Percentiles rank a stretch among this genome's conserved stretches.
Conservation (phyloP, 2,329 filamentous ascomycete genomes). For the Tetracladium maxilliforme region DNA sequence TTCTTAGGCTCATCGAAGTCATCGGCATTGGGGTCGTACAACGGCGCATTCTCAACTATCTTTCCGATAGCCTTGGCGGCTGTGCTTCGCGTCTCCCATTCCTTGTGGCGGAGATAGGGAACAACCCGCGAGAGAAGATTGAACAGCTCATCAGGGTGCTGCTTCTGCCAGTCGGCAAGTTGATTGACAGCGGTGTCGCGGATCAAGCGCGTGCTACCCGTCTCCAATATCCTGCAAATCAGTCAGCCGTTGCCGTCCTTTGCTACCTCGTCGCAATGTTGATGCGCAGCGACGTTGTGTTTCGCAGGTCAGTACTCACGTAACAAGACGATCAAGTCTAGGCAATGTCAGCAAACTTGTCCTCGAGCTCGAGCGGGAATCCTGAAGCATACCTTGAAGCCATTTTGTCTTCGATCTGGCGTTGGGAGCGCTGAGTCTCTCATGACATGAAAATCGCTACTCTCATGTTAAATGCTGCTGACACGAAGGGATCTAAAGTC, state of each 20-base stretch:
- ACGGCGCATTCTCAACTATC: conserved; percentile 77
- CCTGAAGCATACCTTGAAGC: conserved; percentile 15
- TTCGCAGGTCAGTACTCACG: conserved; percentile 40
- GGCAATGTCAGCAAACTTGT: conserved; percentile 7
- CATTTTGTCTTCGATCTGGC: no score
- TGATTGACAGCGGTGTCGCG: conserved; percentile 95
- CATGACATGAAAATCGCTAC: no score
- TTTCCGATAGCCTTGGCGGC: conserved; percentile 89
- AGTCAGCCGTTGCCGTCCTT: conserved; percentile 4
- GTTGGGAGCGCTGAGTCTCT: no score
- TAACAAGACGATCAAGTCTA: conserved; percentile 75
- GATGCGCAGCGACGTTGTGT: conserved; percentile 1
- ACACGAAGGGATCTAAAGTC: no score
- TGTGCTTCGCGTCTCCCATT: conserved; percentile 92
- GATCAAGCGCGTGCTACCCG: conserved; percentile 89
- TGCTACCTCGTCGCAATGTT: neutral
- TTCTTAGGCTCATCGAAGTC: conserved; percentile 41
- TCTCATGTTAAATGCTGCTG: no score
- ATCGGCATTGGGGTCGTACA: conserved; percentile 75
- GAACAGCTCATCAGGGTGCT: conserved; percentile 94
- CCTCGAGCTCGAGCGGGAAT: conserved; percentile 3
- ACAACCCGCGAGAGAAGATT: conserved; percentile 87
- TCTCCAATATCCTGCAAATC: conserved; percentile 69
- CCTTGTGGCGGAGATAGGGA: conserved; percentile 88
- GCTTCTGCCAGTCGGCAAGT: conserved; percentile 93